Evolutionary conservation across 495 filamentous ascomycete genomes (phyloP).

Genomic region (Talaromyces ruber): DNA sequence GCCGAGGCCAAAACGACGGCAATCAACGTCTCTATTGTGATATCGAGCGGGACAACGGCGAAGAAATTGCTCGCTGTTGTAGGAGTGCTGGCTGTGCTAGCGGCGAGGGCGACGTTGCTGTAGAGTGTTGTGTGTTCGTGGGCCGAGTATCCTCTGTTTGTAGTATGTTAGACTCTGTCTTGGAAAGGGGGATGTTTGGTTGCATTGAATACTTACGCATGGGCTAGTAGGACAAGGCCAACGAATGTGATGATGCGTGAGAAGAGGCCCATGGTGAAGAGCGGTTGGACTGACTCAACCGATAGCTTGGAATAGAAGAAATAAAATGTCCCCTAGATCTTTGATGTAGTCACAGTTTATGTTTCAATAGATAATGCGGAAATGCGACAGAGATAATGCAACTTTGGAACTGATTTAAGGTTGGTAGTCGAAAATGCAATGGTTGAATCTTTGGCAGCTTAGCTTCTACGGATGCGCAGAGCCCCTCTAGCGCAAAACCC

Average conservation of each 20-base stretch:
- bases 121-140: slow-evolving; percentile 71
- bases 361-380: neutral
- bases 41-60: slow-evolving; percentile 55
- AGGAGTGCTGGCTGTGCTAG: slow-evolving; percentile 31
- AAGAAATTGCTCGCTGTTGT: slow-evolving; percentile 14
- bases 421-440: neutral
- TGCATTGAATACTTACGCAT: slow-evolving; percentile 51
- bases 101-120: slow-evolving; percentile 43
- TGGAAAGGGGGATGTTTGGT: too few species aligned
- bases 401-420: neutral
- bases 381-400: neutral
- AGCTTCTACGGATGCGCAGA: neutral
- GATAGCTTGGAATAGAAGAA: neutral
- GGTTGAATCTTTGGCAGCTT: neutral
- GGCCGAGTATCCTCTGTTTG: slow-evolving; percentile 68
- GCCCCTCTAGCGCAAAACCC: neutral
- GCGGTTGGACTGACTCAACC: neutral
- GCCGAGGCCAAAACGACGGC: slow-evolving; percentile 57
- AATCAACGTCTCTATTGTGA: slow-evolving; percentile 56
- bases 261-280: slow-evolving; percentile 51
- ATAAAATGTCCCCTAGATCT: neutral
- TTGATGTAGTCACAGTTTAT: neutral
- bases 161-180: neutral
- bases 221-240: slow-evolving; percentile 58
- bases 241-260: slow-evolving; percentile 55